Base-by-base conservation (phyloP, 345 rosid species). In the Lumnitzera racemosa region DNA sequence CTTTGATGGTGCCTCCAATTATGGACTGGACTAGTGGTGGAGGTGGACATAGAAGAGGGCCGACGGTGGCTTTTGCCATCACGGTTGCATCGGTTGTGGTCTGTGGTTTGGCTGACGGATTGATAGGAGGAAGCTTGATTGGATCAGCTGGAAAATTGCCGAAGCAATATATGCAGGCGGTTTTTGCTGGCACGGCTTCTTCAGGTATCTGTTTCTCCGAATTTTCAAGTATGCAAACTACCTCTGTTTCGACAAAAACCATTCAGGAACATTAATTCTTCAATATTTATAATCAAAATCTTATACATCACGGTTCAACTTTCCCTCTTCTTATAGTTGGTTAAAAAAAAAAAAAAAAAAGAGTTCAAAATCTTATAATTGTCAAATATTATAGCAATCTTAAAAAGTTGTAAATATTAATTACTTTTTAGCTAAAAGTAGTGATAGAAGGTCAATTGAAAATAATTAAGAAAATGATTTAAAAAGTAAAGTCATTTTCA, bases 151-250 rank as follows among this genome's bases (percentile, higher is more conserved):
- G 91, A 61, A 87, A 83, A 71, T 89, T 94, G 59, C 99, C 96
- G 11, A 90, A 78, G 70, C 74, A 79, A 68, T 94, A 86, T 59
- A 94, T 94, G 97, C 99, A 94, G 68, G 99, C 96, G 20, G 83
- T 90, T 58, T 94, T 90, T 50, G 91, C 97, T 12, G 97, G 97
- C 63, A 94, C 95, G 61, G 97, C 95, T 62, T 90, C 96, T 74
- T 86, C 99, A 84, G 99, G 96, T 87, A 74, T 6, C 17, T 52
- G 15, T 15, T 51, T 47, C 23, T 24, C 47, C 9, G 13, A 29
- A 58, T 25, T 5, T 36, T 14, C 36, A 29, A 29, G 36, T 29
- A 29, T 29, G 3, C 7, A 29, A 6, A 29, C 36, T 29, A 29
- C 36, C 7, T 29, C 1, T 36, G 43, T 36, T 36, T 36, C 43